Evolutionary conservation across 805 yeast genomes (phyloP), one percentile per base, ranked within the genome.

Genomic region (Candida pseudoglaebosa): DNA sequence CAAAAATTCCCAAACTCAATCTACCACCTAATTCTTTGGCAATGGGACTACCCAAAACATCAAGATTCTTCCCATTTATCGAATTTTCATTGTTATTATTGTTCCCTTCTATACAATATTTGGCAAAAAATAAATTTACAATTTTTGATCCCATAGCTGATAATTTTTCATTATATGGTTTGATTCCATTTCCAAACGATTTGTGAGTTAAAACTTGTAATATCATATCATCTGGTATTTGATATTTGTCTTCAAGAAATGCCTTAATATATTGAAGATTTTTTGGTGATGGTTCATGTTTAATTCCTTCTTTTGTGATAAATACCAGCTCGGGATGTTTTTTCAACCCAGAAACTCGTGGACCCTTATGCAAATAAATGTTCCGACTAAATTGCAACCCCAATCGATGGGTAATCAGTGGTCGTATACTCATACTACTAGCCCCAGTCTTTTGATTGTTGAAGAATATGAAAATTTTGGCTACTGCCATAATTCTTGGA

Each of bases 171-270:
- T 90, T 91, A 65, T 85, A 87, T 5, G 97, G 96, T 51, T 82
- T 79, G 45, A 76, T 69, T 7, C 96, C 97, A 63, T 87, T 95
- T 4, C 95, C 95, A 70, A 89, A 91, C 16, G 96, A 86, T 65
- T 91, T 91, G 66, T 91, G 97, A 4, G 97, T 90, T 52, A 90
- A 67, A 29, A 86, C 80, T 65, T 91, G 98, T 44, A 88, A 67
- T 16, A 83, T 63, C 42, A 83, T 48, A 5, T 72, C 71, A 51
- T 86, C 84, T 4, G 82, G 70, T 30, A 90, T 65, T 30, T 67
- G 47, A 52, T 70, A 80, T 43, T 73, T 67, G 16, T 66, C 67
- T 15, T 53, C 43, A 39, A 83, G 60, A 46, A 78, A 77, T 20
- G 50, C 44, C 50, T 77, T 76, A 38, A 82, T 59, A 21, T 70